Base-by-base conservation (phyloP, 2,329 filamentous ascomycete species). In the Neopestalotiopsis rosae region DNA sequence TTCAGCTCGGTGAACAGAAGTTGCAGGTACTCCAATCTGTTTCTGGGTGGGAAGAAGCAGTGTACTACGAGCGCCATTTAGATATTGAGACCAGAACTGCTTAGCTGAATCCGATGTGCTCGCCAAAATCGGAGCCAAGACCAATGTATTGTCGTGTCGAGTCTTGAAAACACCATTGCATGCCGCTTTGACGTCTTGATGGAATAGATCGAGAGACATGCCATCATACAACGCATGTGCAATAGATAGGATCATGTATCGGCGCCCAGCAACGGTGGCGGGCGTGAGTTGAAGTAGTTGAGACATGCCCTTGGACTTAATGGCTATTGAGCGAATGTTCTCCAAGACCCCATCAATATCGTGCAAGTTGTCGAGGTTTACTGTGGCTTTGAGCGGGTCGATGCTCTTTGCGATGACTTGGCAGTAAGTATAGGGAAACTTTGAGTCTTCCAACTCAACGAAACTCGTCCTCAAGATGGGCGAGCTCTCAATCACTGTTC, bases 191-290 rank as follows among this genome's bases (percentile, higher is more conserved):
- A 97, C 86, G 74, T 96, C 90, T 58, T 86, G 83, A 73, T 96
- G 94, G 1, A 98, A 79, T 17, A 97, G 81, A 3, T 85, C 84
- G 13, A 98, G 86, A 2, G 94, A 97, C 88, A 91, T 94, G 0
- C 95, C 95, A 76, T 98, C 95, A 72, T 98, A 98, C 24, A 97
- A 84, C 1, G 94, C 94, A 79, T 98, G 95, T 0, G 94, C 88
- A 52, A 97, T 90, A 0, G 94, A 95, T 1, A 98, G 77, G 4
- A 91, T 75, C 1, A 91, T 71, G 67, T 86, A 88, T 3, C 69
- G 79, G 34, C 70, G 74, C 45, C 74, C 75, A 2, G 70, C 79
- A 1, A 78, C 76, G 5, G 69, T 74, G 3, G 79, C 80, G 66
- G 88, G 79, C 0, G 77, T 79, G 0, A 91, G 74, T 67, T 89